Evolutionary conservation across 2,329 filamentous ascomycete genomes (phyloP), one percentile per base, ranked within the genome.

Genomic region (Xylariaceae sp.): DNA sequence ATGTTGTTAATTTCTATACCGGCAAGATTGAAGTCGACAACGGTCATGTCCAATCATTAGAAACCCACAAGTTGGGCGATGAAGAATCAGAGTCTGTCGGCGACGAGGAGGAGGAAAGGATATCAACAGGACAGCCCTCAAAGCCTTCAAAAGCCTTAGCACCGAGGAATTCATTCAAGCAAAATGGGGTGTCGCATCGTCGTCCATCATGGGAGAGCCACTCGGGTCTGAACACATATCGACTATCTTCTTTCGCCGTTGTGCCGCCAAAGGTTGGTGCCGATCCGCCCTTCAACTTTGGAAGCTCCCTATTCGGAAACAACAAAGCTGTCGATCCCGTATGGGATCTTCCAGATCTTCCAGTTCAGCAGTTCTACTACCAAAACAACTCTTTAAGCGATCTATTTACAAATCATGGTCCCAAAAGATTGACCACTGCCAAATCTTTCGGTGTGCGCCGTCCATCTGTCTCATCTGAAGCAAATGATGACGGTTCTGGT

Each of bases 11-110:
- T 64, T 73, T 95, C 45, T 73, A 75, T 40, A 92, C 87, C 0
- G 90, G 88, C 43, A 74, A 87, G 47, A 82, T 97, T 37, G 76
- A 95, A n/a, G 83, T 96, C 45, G 79, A 97, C 65, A 93, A 95
- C 72, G 92, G 93, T 0, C 93, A 97, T 68, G 64, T 96, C 42
- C 64, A 77, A 40, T 76, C 53, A 71, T 79, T 68, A 60, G 48
- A 59, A 12, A 63, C 4, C 27, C 27, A 66, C 17, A 61, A 64
- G 2, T 63, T 67, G 19, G 67, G 69, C 3, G 63, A 68, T 21
- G 66, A 22, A 34, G 50, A 56, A 19, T 63, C 64, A 5, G 52
- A 59, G 17, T 60, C 61, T 4, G 32, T 47, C 12, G 58, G 56
- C 7, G 57, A 53, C 21, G 63, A 65, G 5, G 66, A 71, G 55